These are phyloP conservation scores for Protostelium mycophagum DNA, from an alignment of 78 protist genomes.

Conservation along the genomic window DNA sequence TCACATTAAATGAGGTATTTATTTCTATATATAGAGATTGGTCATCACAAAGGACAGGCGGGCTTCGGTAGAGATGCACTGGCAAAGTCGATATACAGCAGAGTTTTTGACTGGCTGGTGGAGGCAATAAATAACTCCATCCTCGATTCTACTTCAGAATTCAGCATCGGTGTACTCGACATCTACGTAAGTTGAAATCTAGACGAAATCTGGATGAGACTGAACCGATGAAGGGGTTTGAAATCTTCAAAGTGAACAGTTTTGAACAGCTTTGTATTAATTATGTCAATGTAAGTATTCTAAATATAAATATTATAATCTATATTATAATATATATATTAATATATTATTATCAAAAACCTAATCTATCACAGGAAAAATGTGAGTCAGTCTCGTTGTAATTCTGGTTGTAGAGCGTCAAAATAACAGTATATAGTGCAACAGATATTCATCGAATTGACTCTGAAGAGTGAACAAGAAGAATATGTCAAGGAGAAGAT, in stretches of 20 bases:
- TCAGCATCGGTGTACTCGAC: slow-evolving; percentile 76
- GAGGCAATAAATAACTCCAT: slow-evolving; percentile 59
- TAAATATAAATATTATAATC: too few species aligned
- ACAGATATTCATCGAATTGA: slow-evolving; percentile 69
- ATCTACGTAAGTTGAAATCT: slow-evolving; percentile 71
- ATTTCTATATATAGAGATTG: too few species aligned
- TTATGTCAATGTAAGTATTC: slow-evolving; percentile 78
- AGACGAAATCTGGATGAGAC: slow-evolving; percentile 57
- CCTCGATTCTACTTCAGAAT: slow-evolving; percentile 26
- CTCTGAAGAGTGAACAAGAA: slow-evolving; percentile 80
- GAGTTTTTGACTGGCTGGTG: slow-evolving; percentile 81
- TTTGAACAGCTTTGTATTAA: slow-evolving; percentile 86
- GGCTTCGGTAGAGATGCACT: slow-evolving; percentile 62
- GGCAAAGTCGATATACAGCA: slow-evolving; percentile 81
- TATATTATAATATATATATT: too few species aligned
- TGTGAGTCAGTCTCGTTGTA: slow-evolving; percentile 1
- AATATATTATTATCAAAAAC: too few species aligned
- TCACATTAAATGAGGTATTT: slow-evolving; percentile 18
- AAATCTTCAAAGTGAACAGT: slow-evolving; percentile 70
- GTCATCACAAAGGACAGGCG: slow-evolving; percentile 46
- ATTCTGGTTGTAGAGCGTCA: slow-evolving; percentile 49
- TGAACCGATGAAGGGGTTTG: slow-evolving; percentile 61
- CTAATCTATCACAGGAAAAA: slow-evolving; percentile 23
- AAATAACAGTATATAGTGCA: slow-evolving; percentile 92
- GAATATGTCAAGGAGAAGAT: slow-evolving; percentile 70